phyloP scores from a whole-genome alignment of 345 rosid species.

The Reutealis trisperma region DNA sequence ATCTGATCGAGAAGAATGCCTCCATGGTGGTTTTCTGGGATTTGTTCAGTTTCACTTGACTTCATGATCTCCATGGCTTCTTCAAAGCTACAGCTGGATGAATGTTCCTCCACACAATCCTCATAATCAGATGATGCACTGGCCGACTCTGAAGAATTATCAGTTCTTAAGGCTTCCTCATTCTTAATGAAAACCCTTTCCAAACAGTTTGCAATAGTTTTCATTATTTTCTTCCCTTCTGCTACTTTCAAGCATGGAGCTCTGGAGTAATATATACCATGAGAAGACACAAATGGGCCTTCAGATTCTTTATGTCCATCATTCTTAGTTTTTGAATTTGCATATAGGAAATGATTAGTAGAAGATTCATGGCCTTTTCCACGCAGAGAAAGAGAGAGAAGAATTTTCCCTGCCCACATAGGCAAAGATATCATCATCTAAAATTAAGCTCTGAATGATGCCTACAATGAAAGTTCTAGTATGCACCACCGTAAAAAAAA shows the following conservation, averaged over 20 bases:
- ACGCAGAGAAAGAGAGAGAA: conserved; percentile 57
- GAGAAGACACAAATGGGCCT: conserved; percentile 27
- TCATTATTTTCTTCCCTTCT: conserved; percentile 66
- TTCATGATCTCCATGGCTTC: conserved; percentile 62
- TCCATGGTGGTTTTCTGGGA: conserved; percentile 71
- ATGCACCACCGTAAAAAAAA: neutral
- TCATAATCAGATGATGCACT: conserved; percentile 58
- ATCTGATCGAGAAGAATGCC: conserved; percentile 72
- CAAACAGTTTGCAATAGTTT: conserved; percentile 45
- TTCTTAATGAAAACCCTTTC: conserved; percentile 66
- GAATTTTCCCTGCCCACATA: conserved; percentile 68
- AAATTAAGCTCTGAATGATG: neutral
- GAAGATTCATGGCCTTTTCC: conserved; percentile 42
- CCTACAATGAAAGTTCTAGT: conserved; percentile 1
- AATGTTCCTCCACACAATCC: conserved; percentile 53
- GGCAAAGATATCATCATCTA: neutral
- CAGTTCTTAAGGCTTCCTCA: conserved; percentile 44
- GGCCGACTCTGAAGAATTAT: conserved; percentile 43
- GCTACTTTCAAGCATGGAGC: conserved; percentile 43
- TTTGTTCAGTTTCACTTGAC: conserved; percentile 40
- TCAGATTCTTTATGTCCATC: conserved; percentile 39
- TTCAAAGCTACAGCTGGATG: conserved; percentile 51
- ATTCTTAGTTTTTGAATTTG: conserved; percentile 32
- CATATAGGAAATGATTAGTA: conserved; percentile 25
- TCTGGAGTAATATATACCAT: conserved; percentile 36